These are phyloP conservation scores for Viscum album DNA, from an alignment of 177 flowering plant genomes.

Conservation along the genomic window DNA sequence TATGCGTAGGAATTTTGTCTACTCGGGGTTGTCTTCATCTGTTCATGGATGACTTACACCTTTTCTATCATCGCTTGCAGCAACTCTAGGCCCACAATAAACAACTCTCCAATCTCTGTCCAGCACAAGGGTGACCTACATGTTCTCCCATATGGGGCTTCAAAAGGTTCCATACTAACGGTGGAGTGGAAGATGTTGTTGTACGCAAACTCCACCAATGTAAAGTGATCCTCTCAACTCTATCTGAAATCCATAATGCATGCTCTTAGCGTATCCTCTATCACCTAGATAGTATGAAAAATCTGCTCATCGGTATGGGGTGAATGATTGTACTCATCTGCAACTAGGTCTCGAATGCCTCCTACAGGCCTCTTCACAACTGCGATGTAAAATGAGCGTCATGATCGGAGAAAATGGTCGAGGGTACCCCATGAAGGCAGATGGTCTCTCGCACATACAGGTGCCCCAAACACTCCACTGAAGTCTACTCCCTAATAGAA, in stretches of 20 bases:
- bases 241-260: constrained; percentile 3
- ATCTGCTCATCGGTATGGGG: constrained; percentile 15
- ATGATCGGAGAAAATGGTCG: constrained; percentile 1
- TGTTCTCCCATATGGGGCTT: constrained; percentile 9
- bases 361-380: constrained; percentile 3
- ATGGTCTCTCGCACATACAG: constrained; percentile 7
- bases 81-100: background rate
- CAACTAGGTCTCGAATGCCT: constrained; percentile 1
- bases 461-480: background rate
- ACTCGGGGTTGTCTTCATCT: background rate
- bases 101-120: background rate
- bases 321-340: constrained; percentile 10
- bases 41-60: background rate
- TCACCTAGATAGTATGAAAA: background rate
- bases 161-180: constrained; percentile 9
- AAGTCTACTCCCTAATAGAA: background rate
- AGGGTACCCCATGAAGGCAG: constrained; percentile 6
- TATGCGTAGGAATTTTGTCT: constrained; percentile 10
- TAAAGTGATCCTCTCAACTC: constrained; percentile 3
- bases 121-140: constrained; percentile 10
- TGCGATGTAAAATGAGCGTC: constrained; percentile 6
- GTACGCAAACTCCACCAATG: constrained; percentile 5
- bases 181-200: constrained; percentile 12
- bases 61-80: background rate
- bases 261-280: constrained; percentile 17